These are phyloP conservation scores for Diaporthe citrichinensis DNA, from an alignment of 2,329 filamentous ascomycete species.

Conservation along the genomic window DNA sequence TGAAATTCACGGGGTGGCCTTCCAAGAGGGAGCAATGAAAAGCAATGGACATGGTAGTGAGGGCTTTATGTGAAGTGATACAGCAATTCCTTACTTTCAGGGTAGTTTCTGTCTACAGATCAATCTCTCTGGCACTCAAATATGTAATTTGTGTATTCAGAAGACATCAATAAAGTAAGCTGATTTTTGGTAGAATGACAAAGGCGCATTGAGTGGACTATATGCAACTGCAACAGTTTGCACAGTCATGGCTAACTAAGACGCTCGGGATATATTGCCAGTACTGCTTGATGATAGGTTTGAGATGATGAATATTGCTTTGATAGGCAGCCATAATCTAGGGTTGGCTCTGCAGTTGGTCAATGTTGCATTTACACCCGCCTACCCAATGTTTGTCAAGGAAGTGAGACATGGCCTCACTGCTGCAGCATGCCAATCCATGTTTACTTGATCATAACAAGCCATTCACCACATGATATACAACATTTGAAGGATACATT, in stretches of 20 bases:
- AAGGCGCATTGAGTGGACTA: too few relatives aligned
- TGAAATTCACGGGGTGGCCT: too few relatives aligned
- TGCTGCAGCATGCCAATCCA: neutral
- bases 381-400: neutral
- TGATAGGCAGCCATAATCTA: neutral
- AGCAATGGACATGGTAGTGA: neutral
- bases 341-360: neutral
- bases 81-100: neutral
- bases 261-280: neutral
- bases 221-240: neutral
- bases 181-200: too few relatives aligned
- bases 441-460: neutral
- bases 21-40: too few relatives aligned
- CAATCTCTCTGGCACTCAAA: too few relatives aligned
- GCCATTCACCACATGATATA: neutral
- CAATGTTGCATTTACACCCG: neutral
- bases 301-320: neutral
- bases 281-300: neutral
- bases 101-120: neutral
- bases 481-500: neutral
- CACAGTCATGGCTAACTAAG: neutral
- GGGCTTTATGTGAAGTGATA: neutral
- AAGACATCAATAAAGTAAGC: too few relatives aligned
- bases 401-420: neutral
- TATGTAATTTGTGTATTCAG: too few relatives aligned